Evolutionary conservation across 139 green algal genomes (phyloP), one percentile per base, ranked within the genome.

Genomic region (Coelastrella sp.): DNA sequence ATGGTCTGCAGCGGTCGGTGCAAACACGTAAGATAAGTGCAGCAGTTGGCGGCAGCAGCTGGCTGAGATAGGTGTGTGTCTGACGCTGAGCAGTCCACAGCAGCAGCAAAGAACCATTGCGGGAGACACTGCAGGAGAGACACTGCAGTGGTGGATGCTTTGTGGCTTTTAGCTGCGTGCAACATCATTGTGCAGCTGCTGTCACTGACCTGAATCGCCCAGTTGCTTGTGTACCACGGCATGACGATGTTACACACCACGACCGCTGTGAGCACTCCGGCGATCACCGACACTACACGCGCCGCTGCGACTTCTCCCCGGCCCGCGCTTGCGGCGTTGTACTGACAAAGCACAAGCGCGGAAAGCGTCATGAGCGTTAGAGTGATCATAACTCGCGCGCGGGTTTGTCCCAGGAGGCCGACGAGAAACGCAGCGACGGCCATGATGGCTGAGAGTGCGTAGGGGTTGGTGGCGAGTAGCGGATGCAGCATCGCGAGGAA

Each of bases 401-500:
- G 0, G n/a, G 64, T 82, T 2, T 23, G 66, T 7, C 13, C 56
- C 19, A 56, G 5, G 14, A 71, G 20, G 19, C 91, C 76, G 77
- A 93, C 91, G 54, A 93, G 23, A 0, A 91, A 87, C 17, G 88
- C 89, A 66, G 88, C 92, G n/a, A 65, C 65, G 59, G 85, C 92
- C 8, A 92, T 77, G 47, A 94, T 58, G 3, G 78, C 73, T 85
- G 92, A 88, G 60, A 94, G 79, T 54, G 32, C 85, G 73, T 92
- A 90, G 0, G 92, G 88, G 75, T 93, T 92, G 87, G 90, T 94
- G 58, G 92, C 90, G 11, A 92, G n/a, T 11, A 68, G 73, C 2
- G 87, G 17, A 11, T 81, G 23, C 17, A 93, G 16, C 92, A 94
- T 94, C 19, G 65, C 54, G 20, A 94, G 20, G 73, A 85, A 92